phyloP scores from a whole-genome alignment of 129 eudicot genomes.

The Escallonia rubra region DNA sequence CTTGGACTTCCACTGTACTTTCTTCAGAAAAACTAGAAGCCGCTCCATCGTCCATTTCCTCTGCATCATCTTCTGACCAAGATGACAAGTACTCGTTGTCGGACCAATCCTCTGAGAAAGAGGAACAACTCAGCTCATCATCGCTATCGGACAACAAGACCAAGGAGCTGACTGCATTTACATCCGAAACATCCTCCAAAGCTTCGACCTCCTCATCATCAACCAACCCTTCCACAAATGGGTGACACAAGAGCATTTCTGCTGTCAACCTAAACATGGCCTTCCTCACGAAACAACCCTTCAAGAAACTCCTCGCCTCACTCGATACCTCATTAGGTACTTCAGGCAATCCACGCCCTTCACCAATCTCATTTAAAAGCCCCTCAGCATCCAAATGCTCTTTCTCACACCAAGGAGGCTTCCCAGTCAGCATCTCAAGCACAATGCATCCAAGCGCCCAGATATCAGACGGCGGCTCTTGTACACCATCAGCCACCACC shows the following conservation, averaged over 20 bases:
- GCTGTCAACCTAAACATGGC: slow-evolving; percentile 53
- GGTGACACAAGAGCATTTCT: slow-evolving; percentile 54
- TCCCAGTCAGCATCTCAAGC: slow-evolving; percentile 72
- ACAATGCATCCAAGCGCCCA: slow-evolving; percentile 80
- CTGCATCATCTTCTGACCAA: slow-evolving; percentile 27
- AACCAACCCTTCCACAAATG: slow-evolving; percentile 43
- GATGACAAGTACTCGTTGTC: slow-evolving; percentile 17
- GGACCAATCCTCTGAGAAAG: slow-evolving; percentile 18
- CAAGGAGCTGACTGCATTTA: slow-evolving; percentile 25
- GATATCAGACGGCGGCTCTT: slow-evolving; percentile 54
- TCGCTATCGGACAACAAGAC: slow-evolving; percentile 20
- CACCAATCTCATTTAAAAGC: slow-evolving; percentile 36
- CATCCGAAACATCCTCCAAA: slow-evolving; percentile 28
- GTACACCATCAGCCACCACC: slow-evolving; percentile 40
- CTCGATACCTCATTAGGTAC: slow-evolving; percentile 30
- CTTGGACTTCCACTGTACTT: slow-evolving; percentile 10
- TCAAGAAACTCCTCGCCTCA: slow-evolving; percentile 56
- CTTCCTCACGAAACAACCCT: slow-evolving; percentile 62
- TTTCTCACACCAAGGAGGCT: slow-evolving; percentile 34
- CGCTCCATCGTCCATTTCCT: slow-evolving; percentile 2
- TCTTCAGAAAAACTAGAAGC: slow-evolving; percentile 1
- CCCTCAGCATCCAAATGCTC: slow-evolving; percentile 27
- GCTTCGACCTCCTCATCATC: slow-evolving; percentile 28
- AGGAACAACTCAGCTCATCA: slow-evolving; percentile 28
- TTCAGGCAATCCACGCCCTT: slow-evolving; percentile 30